phyloP scores from a whole-genome alignment of 306 rosid species.

The Ormosia emarginata region DNA sequence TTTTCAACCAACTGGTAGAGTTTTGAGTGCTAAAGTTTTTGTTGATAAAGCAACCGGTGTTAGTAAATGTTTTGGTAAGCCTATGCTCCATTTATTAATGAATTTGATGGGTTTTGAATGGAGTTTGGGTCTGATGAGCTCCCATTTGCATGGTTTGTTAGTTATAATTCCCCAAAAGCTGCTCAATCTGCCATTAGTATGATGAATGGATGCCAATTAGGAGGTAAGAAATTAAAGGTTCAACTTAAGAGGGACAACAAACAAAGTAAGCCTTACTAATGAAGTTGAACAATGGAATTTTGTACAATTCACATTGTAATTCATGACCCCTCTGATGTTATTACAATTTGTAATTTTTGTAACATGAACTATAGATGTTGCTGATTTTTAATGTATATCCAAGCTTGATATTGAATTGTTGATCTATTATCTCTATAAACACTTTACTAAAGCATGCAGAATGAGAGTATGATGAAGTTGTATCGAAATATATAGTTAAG shows the following conservation, averaged over 20 bases:
- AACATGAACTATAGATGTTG: too few relatives aligned
- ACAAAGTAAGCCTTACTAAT: conserved; percentile 80
- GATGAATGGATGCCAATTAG: conserved; percentile 96
- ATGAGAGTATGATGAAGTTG: too few relatives aligned
- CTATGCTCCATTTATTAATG: not conserved
- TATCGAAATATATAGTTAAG: too few relatives aligned
- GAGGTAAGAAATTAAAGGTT: conserved; percentile 92
- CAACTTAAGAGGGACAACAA: conserved; percentile 98
- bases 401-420: too few relatives aligned
- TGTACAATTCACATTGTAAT: conserved; percentile 62
- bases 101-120: conserved; percentile 16
- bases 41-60: conserved; percentile 97
- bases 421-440: not conserved
- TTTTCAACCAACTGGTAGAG: conserved; percentile 87
- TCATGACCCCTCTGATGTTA: conserved; percentile 58
- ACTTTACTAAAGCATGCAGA: not conserved
- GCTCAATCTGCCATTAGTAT: conserved; percentile 76
- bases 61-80: conserved; percentile 97
- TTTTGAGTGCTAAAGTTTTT: conserved; percentile 95
- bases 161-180: conserved; percentile 83
- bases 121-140: conserved; percentile 28
- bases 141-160: conserved; percentile 82
- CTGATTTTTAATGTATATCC: too few relatives aligned
- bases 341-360: not conserved
- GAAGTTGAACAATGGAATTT: conserved; percentile 40